A percentile compares a stretch with the other conserved stretches of the same genome.
Conservation (phyloP, 192 early-diverging fungal genomes). For the Coemansia sp. region DNA sequence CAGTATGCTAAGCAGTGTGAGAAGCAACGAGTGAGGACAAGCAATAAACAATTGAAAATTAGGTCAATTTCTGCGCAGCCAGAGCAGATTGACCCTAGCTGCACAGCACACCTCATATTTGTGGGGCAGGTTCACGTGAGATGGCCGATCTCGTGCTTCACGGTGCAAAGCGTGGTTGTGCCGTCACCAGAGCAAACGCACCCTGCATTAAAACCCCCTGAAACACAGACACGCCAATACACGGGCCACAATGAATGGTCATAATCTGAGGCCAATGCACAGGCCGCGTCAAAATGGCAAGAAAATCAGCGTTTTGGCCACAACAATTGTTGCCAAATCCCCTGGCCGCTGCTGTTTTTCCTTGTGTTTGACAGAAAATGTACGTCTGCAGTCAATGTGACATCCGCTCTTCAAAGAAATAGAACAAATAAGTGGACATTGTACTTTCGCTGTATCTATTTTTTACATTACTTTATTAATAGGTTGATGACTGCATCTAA, state of each 20-base stretch:
- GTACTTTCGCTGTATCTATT: background rate
- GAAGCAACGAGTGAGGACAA: background rate
- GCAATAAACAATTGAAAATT: background rate
- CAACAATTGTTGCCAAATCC: background rate
- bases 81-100: constrained; percentile 2
- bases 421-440: background rate
- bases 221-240: background rate
- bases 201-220: constrained; percentile 10
- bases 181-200: background rate
- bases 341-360: constrained; percentile 2
- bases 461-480: background rate
- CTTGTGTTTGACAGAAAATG: background rate
- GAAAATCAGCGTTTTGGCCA: background rate
- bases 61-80: background rate
- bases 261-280: constrained; percentile 8
- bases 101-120: constrained; percentile 6
- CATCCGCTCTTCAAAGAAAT: constrained; percentile 12
- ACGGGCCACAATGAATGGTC: background rate
- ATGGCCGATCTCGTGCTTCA: constrained; percentile 7
- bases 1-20: too few species aligned
- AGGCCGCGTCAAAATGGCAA: background rate
- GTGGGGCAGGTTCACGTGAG: constrained; percentile 28
- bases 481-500: constrained; percentile 4
- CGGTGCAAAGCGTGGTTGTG: background rate
- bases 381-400: background rate